Conservation (phyloP, 306 rosid species). For the Cicer pinnatifidum region DNA sequence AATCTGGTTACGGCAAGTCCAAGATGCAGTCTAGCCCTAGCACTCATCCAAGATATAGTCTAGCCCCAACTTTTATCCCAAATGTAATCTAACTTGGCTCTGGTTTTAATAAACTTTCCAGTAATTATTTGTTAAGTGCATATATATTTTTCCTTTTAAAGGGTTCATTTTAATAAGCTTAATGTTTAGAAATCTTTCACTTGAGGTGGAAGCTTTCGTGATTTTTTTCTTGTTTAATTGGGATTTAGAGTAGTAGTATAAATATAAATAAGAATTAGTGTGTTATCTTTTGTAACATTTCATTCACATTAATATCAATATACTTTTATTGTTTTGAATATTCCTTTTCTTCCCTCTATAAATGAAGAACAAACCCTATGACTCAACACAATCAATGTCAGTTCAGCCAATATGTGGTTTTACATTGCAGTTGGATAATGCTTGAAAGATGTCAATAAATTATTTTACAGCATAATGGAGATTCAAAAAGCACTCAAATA, state of each 20-base stretch:
- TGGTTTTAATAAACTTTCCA: background rate
- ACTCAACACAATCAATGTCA: background rate
- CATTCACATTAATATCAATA: background rate
- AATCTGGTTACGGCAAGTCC: too few relatives aligned
- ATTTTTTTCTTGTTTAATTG: background rate
- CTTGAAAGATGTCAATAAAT: background rate
- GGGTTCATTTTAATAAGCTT: background rate
- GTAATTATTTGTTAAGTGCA: background rate
- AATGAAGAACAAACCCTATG: background rate
- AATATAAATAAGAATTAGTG: background rate
- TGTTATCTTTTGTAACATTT: background rate
- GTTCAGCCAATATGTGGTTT: constrained; percentile 25
- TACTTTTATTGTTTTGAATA: background rate
- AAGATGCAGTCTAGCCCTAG: too few relatives aligned
- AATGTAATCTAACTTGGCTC: background rate
- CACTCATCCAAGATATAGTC: background rate
- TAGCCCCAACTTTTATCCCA: background rate
- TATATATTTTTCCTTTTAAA: background rate
- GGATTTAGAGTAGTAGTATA: background rate
- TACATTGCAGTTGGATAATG: constrained; percentile 9
- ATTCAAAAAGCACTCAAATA: constrained; percentile 4
- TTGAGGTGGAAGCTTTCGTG: background rate
- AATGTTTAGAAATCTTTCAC: background rate
- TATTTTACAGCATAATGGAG: background rate
- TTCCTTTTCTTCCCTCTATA: background rate